Evolutionary conservation across 768 basidiomycete genomes (phyloP), one percentile per base, ranked within the genome.

Genomic region (Amanita rubescens): DNA sequence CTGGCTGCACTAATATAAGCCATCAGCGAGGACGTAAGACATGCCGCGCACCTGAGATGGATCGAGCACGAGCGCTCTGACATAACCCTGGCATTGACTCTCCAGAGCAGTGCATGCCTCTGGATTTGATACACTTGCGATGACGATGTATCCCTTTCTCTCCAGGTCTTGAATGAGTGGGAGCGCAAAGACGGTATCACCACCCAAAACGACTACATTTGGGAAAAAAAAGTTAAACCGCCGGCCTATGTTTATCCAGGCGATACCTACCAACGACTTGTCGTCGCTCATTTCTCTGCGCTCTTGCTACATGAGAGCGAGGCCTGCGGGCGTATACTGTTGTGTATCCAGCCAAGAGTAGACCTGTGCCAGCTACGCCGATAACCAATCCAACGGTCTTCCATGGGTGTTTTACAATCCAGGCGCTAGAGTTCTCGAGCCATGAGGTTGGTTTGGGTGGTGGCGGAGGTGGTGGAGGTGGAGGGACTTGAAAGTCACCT

Each of bases 31-130:
- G 8, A 15, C 43, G 20, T 22, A 24, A 30, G 33, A 22, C 32
- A 43, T 49, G 5, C 25, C 38, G 58, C 75, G 39, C 62, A 87
- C 91, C 76, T 91, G 84, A 49, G 72, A 74, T 0, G 90, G 85
- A 67, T 94, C 85, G 37, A 94, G 78, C 27, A 94, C 82, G 53
- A 93, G 77, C 0, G 85, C 90, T 48, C 85, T 84, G 53, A 92
- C 79, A 66, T 80, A 92, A 24, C 93, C 93, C 57, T 84, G 75
- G 22, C 81, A 79, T 56, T 73, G 71, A 33, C 70, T 72, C 65
- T 94, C 90, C 42, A 94, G 69, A 14, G 68, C 70, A 14, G 77
- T 73, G 33, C 81, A 82, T n/a, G 80, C 80, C 51, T 84, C 83
- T 0, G 84, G 78, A 5, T 78, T 81, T 0, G 82, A 71, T 15